phyloP scores from a whole-genome alignment of 345 rosid genomes.

The Toxicodendron radicans region DNA sequence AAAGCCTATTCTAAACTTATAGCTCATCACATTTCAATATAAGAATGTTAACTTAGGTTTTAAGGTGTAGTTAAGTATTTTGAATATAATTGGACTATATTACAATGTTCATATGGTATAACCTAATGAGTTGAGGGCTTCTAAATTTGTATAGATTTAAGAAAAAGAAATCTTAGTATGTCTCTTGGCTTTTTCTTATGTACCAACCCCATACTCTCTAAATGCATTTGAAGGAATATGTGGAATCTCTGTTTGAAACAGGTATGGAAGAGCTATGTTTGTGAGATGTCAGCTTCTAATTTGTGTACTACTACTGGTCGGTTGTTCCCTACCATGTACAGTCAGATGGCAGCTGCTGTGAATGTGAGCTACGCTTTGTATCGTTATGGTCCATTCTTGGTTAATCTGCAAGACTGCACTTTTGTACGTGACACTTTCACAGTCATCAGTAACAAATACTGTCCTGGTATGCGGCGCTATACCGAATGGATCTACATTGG shows the following conservation, averaged over 20 bases:
- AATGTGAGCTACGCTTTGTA: constrained; percentile 78
- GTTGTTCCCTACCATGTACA: constrained; percentile 61
- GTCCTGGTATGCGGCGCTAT: constrained; percentile 62
- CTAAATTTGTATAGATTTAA: neutral
- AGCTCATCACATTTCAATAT: neutral
- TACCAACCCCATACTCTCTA: neutral
- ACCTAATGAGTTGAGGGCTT: neutral
- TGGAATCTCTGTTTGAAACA: constrained; percentile 29
- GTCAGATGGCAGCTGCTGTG: constrained; percentile 66
- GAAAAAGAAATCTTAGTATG: too few species aligned
- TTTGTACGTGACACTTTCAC: constrained; percentile 81
- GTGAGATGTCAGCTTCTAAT: constrained; percentile 50
- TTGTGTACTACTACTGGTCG: constrained; percentile 74
- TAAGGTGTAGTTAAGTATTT: too few species aligned
- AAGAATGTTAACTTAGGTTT: neutral
- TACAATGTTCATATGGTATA: too few species aligned
- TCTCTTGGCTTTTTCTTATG: neutral
- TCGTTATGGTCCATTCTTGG: constrained; percentile 81
- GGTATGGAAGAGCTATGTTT: constrained; percentile 67
- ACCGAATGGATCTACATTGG: constrained; percentile 79
- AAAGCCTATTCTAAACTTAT: neutral
- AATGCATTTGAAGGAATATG: neutral
- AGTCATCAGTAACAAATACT: constrained; percentile 43
- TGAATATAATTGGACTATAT: too few species aligned
- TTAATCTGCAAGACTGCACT: constrained; percentile 66